Base-by-base conservation (phyloP, 2,329 filamentous ascomycete genomes). In the Lachnellula arida region DNA sequence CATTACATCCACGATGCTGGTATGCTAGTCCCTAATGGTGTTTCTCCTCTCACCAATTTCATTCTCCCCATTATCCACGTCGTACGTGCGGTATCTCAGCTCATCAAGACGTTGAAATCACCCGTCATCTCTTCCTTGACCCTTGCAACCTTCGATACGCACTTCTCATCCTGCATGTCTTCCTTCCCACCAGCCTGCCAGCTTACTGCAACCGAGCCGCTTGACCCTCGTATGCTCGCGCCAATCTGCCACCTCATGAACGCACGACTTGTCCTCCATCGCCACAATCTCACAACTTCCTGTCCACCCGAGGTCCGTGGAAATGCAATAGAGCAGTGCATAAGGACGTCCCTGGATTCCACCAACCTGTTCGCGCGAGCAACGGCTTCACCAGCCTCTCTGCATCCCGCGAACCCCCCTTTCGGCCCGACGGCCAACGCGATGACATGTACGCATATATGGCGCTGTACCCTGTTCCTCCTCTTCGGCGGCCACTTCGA, bases 381-480 rank as follows among this genome's bases (percentile, higher is more conserved):
- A 42, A 78, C 86, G 72, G 76, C 77, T 46, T 71, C 71, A 4
- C 69, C 74, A 5, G 59, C 70, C 2, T 61, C 59, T 58, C 61
- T 59, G 55, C 62, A 63, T 62, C 57, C 60, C 54, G 64, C 65
- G 28, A 70, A 68, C 35, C 69, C 71, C 49, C 67, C 70, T 19
- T 68, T 65, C 51, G 67, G 66, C 5, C 58, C 59, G 12, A 66
- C 55, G 61, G 65, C 90, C 3, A 90, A 87, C 1, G 84, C 87
- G 4, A 82, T 93, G 63, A 78, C 95, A 8, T 88, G 90, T 55
- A 85, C 84, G 14, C 94, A 97, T 69, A 79, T 96, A 46, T 97
- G 95, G 83, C 87, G 93, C 22, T 95, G 88, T 67, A 81, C 88
- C 1, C 78, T 97, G 0, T 85, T 97, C 55, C 77, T 97, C 4